phyloP scores from a whole-genome alignment of 768 basidiomycete genomes.

The Russula sp. region DNA sequence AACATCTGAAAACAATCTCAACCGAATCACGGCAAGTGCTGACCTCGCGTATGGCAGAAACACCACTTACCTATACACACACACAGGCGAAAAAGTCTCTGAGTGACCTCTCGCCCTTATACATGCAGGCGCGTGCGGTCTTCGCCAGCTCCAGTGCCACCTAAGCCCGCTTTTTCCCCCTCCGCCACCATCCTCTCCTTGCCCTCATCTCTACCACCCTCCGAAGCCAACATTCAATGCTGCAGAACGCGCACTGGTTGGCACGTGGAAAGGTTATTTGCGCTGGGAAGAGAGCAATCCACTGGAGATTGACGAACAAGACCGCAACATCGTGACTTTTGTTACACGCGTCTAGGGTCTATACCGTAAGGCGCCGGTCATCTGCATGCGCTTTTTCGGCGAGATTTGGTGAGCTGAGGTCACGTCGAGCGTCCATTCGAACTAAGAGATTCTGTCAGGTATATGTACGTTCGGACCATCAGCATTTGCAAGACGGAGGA shows the following conservation, averaged over 20 bases:
- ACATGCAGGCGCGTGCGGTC: slow-evolving; percentile 92
- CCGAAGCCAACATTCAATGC: slow-evolving; percentile 65
- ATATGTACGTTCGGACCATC: slow-evolving; percentile 78
- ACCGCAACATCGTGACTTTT: slow-evolving; percentile 46
- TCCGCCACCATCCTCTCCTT: slow-evolving; percentile 37
- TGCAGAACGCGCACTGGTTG: slow-evolving; percentile 67
- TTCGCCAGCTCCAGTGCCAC: slow-evolving; percentile 74
- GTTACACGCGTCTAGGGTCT: slow-evolving; percentile 70
- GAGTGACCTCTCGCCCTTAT: slow-evolving; percentile 82
- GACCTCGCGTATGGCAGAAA: neutral
- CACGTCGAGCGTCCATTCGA: neutral
- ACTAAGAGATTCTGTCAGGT: slow-evolving; percentile 44
- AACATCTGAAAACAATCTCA: slow-evolving; percentile 82
- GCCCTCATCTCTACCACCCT: slow-evolving; percentile 53
- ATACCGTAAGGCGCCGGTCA: slow-evolving; percentile 75
- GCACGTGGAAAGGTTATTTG: slow-evolving; percentile 85
- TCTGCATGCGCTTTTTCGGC: slow-evolving; percentile 88
- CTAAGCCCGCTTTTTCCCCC: slow-evolving; percentile 54
- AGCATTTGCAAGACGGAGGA: slow-evolving; percentile 76
- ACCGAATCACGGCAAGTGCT: slow-evolving; percentile 65
- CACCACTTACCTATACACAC: neutral
- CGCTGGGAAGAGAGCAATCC: slow-evolving; percentile 97
- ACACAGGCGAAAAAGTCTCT: slow-evolving; percentile 90
- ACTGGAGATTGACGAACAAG: slow-evolving; percentile 84
- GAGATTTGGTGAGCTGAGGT: slow-evolving; percentile 73